Evolutionary conservation across 2,329 filamentous ascomycete species (phyloP), one percentile per base, ranked within the genome.

Genomic region (Penicillium sp.): DNA sequence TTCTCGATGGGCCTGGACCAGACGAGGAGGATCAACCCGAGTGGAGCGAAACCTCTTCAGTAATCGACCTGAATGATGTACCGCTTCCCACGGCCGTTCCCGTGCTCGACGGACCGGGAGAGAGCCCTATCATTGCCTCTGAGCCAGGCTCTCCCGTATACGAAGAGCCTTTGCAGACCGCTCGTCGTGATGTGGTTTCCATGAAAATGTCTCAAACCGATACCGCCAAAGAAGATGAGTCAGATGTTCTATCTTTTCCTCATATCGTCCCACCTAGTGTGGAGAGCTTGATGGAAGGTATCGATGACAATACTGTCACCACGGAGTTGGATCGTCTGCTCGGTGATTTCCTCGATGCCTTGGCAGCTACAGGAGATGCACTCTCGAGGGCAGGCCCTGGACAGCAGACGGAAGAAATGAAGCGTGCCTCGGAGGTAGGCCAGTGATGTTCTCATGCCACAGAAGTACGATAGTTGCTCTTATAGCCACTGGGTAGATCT

Each of bases 1-100:
- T 81, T 0, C 78, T 84, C 0, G 51, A 81, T 72, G 56, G 81
- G 72, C 68, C 84, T 69, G 53, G 78, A 62, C 73, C 80, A 76
- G 49, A 84, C 74, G 47, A 84, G 76, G 56, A 83, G 74, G 18
- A 84, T 62, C 6, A 81, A 12, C 57, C 61, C 2, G 18, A 43
- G 36, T 65, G 65, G 67, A 59, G 58, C 9, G 53, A 64, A 10
- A 58, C 55, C 21, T 21, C 47, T 16, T 51, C 53, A 13, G 44
- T 57, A 12, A 39, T 57, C 26, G 39, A 56, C 18, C 31, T 55
- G 9, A 51, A 55, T 4, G 50, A 61, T 10, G 57, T 64, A 6
- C 65, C 57, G n/a, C 56, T 67, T 29, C 63, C 63, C 2, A 62
- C 66, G 0, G 63, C 64, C 6, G 59, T 67, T 21, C 65, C 64